phyloP scores from a whole-genome alignment of 768 basidiomycete genomes.

The Postia placenta region DNA sequence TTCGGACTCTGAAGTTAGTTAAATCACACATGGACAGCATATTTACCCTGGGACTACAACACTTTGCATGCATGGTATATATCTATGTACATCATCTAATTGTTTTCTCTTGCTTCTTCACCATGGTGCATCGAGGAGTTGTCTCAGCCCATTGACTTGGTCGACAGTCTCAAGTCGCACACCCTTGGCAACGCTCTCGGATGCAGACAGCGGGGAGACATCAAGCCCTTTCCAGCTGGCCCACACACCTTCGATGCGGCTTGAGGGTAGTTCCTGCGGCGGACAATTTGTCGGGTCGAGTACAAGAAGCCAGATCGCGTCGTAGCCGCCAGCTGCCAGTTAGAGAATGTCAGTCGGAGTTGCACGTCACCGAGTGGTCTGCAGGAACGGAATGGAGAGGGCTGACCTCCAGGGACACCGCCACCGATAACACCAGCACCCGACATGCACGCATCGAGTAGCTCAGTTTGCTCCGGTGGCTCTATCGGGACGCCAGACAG shows the following conservation, averaged over 20 bases:
- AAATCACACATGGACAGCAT: not conserved
- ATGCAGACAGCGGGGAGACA: conserved; percentile 67
- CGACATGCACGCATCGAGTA: conserved; percentile 72
- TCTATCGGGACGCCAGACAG: conserved; percentile 82
- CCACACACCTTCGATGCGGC: conserved; percentile 68
- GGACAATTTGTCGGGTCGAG: conserved; percentile 46
- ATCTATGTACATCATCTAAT: conserved; percentile 3
- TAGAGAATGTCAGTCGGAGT: not conserved
- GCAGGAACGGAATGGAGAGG: conserved; percentile 20
- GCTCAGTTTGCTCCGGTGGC: conserved; percentile 76
- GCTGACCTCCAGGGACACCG: conserved; percentile 92
- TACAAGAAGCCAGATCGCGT: conserved; percentile 92
- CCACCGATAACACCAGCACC: conserved; percentile 87
- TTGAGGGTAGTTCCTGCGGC: conserved; percentile 41
- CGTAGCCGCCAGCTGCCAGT: conserved; percentile 87
- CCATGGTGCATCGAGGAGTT: conserved; percentile 13
- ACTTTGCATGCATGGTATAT: not conserved
- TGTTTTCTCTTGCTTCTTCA: conserved; percentile 12
- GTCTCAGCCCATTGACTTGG: conserved; percentile 47
- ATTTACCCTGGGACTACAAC: too few relatives aligned
- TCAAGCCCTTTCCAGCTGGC: conserved; percentile 49
- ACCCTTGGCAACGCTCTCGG: conserved; percentile 65
- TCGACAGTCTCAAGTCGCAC: conserved; percentile 57
- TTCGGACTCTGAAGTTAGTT: too few relatives aligned
- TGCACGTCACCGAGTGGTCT: not conserved